phyloP scores from a whole-genome alignment of 169 alveolate genomes.

The Plasmodium inui region DNA sequence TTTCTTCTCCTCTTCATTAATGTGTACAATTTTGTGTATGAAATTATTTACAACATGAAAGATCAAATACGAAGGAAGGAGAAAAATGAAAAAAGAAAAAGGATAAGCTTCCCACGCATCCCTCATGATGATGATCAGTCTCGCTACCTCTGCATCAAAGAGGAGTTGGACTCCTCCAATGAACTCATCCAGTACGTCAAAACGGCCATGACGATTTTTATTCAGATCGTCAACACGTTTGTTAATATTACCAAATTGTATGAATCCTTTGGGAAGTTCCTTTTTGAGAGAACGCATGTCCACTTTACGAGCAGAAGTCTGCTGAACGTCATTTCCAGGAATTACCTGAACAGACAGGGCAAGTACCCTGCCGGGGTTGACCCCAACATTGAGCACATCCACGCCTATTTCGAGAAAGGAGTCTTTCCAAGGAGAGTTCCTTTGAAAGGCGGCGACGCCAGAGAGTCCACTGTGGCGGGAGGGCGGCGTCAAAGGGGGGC shows the following conservation, averaged over 20 bases:
- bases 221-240: constrained; percentile 18
- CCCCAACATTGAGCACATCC: constrained; percentile 24
- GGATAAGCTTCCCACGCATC: background rate
- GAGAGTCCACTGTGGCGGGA: too few relatives aligned
- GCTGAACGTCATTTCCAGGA: constrained; percentile 5
- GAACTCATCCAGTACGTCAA: constrained; percentile 23
- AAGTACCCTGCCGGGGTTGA: constrained; percentile 6
- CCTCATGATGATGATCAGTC: background rate
- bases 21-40: constrained; percentile 51
- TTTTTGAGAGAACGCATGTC: constrained; percentile 45
- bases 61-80: constrained; percentile 39
- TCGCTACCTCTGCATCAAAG: background rate
- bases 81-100: background rate
- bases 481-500: background rate
- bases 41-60: constrained; percentile 56
- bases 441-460: too few relatives aligned
- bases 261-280: constrained; percentile 2
- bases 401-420: constrained; percentile 6
- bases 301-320: background rate
- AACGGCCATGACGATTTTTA: constrained; percentile 7
- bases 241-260: constrained; percentile 6
- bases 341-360: background rate
- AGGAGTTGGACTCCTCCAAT: constrained; percentile 23
- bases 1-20: constrained; percentile 51
- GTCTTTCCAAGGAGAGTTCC: background rate